phyloP scores from a whole-genome alignment of 345 rosid species.

The Euphorbia pulcherrima region DNA sequence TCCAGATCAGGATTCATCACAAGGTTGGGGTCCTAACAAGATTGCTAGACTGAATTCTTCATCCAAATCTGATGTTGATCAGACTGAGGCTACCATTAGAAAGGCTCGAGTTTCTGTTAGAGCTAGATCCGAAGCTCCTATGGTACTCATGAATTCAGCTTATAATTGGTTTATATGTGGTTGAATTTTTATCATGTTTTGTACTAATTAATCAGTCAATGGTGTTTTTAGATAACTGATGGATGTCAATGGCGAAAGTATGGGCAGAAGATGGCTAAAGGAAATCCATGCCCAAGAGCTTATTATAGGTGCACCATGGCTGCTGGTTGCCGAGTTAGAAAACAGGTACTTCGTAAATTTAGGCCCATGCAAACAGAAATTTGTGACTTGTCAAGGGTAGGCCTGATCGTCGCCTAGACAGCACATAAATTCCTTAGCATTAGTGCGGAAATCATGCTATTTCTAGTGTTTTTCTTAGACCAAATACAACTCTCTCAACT shows the following conservation, averaged over 20 bases:
- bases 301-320: conserved; percentile 81
- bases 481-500: too few species aligned
- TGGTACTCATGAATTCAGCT: conserved; percentile 9
- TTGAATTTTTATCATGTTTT: neutral
- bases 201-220: too few species aligned
- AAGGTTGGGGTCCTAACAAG: conserved; percentile 34
- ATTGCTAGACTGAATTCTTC: conserved; percentile 36
- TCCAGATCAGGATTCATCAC: conserved; percentile 38
- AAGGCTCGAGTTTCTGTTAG: conserved; percentile 68
- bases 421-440: too few species aligned
- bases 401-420: too few species aligned
- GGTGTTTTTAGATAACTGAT: conserved; percentile 46
- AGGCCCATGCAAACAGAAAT: too few species aligned
- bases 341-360: conserved; percentile 62
- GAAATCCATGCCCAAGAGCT: conserved; percentile 79
- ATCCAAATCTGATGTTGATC: conserved; percentile 40
- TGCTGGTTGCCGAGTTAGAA: conserved; percentile 72
- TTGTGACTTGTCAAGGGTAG: too few species aligned
- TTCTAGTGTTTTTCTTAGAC: too few species aligned
- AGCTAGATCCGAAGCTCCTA: conserved; percentile 50
- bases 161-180: neutral
- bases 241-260: conserved; percentile 82
- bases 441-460: too few species aligned
- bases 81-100: conserved; percentile 64
- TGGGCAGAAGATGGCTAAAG: conserved; percentile 79